Evolutionary conservation across 2,329 filamentous ascomycete species (phyloP).

Genomic region (Alternaria gansuensis): DNA sequence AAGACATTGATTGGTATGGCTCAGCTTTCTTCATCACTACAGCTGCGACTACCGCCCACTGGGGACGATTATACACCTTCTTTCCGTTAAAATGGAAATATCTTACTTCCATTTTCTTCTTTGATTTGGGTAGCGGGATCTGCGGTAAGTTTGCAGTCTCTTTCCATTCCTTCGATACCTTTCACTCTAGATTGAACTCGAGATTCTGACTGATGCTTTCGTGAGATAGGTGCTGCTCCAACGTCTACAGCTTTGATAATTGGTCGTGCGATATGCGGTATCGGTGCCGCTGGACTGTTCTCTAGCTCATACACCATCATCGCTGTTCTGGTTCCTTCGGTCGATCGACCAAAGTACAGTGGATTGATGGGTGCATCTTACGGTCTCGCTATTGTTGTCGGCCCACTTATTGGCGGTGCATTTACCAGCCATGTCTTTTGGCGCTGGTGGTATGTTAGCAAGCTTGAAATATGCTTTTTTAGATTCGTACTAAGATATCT

Average conservation of each 20-base stretch:
- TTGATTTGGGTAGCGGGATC: slow-evolving; percentile 10
- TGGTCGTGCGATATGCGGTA: slow-evolving; percentile 11
- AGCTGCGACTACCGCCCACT: slow-evolving; percentile 25
- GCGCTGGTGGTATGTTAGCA: slow-evolving; percentile 50
- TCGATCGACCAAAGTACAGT: slow-evolving; percentile 51
- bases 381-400: slow-evolving; percentile 50
- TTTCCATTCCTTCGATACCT: background rate
- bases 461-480: rapidly evolving
- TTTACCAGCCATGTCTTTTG: slow-evolving; percentile 51
- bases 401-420: slow-evolving; percentile 56
- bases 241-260: slow-evolving; percentile 9
- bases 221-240: slow-evolving; percentile 1
- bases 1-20: slow-evolving; percentile 45
- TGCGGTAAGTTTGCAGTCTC: background rate
- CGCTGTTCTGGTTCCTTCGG: slow-evolving; percentile 53
- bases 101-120: slow-evolving; percentile 12
- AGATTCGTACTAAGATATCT: background rate
- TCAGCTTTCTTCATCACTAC: slow-evolving; percentile 41
- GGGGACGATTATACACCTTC: slow-evolving; percentile 23
- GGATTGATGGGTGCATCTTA: slow-evolving; percentile 52
- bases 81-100: slow-evolving; percentile 32
- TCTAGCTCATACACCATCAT: slow-evolving; percentile 54
- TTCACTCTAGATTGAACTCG: no score
- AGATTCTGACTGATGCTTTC: no score
- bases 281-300: slow-evolving; percentile 10